Percentiles rank a stretch among this genome's conserved stretches.
These are phyloP conservation scores for Wickerhamomyces sp. DNA, from an alignment of 1,139 yeast genomes.

Conservation along the genomic window DNA sequence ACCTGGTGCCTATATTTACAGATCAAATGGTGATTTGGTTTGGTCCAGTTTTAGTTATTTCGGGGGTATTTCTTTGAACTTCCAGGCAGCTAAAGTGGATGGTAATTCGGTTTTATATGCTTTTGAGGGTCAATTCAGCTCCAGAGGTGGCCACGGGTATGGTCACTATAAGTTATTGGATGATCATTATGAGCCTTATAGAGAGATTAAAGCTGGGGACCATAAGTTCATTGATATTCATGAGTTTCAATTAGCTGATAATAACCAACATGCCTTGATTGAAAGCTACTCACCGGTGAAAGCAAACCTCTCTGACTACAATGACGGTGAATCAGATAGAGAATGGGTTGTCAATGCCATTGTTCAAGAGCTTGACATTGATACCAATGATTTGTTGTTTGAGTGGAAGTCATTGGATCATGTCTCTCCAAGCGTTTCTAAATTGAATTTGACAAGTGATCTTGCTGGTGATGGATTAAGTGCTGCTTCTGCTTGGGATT, in stretches of 20 bases:
- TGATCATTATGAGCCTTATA: slow-evolving; percentile 28
- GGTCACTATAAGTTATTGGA: slow-evolving; percentile 33
- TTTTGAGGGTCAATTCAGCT: slow-evolving; percentile 34
- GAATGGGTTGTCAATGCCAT: slow-evolving; percentile 34
- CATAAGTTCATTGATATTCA: slow-evolving; percentile 32
- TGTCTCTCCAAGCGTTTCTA: slow-evolving; percentile 32
- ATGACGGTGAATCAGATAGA: slow-evolving; percentile 23
- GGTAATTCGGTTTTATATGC: slow-evolving; percentile 29
- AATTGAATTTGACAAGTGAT: slow-evolving; percentile 23
- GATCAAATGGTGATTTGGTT: slow-evolving; percentile 31
- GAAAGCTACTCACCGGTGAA: slow-evolving; percentile 33
- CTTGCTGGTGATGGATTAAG: slow-evolving; percentile 31
- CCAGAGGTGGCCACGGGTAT: slow-evolving; percentile 34
- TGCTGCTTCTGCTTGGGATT: slow-evolving; percentile 38
- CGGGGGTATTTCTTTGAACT: slow-evolving; percentile 33
- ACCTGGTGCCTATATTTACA: slow-evolving; percentile 33
- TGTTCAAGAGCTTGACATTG: slow-evolving; percentile 35
- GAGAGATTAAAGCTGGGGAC: slow-evolving; percentile 32
- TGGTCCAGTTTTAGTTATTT: slow-evolving; percentile 34
- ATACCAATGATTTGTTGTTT: slow-evolving; percentile 33
- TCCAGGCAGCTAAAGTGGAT: slow-evolving; percentile 29
- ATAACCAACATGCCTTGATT: slow-evolving; percentile 27
- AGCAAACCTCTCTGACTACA: slow-evolving; percentile 27
- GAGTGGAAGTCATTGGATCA: slow-evolving; percentile 39
- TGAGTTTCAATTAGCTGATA: slow-evolving; percentile 32